Base-by-base conservation (phyloP, 495 filamentous ascomycete genomes). In the Astrothelium subdiscretum region DNA sequence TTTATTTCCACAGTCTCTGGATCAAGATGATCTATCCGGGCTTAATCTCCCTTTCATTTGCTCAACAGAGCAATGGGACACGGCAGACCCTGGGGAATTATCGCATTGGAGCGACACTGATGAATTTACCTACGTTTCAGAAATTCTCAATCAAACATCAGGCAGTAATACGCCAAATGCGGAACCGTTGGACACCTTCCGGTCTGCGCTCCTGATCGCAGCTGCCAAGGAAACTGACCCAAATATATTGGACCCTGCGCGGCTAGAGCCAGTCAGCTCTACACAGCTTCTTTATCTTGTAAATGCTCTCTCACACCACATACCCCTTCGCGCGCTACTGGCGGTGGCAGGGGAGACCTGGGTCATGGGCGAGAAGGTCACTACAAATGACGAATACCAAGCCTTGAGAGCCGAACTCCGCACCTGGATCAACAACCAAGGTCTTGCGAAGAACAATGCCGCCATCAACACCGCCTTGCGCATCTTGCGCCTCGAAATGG, bases 291-390 rank as follows among this genome's bases (percentile, higher is more conserved):
- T 54, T 15, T 29, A 54, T 2, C 48, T 54, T 8, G 48, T 24
- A 3, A 54, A 3, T 29, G 22, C 29, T 43, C 67, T 74, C 0
- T 66, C 69, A 31, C 67, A 68, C 32, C 42, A 65, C 35, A 70
- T 67, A 13, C 73, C 72, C 3, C 59, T 75, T 18, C 72, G 73
- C 38, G 67, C 70, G 4, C 64, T 75, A 8, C 64, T 75, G 26
- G 72, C 72, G 38, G 70, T 74, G 1, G 66, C 71, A 6, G 72
- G 72, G 3, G 69, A 75, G 44, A 65, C 66, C 6, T 75, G 73
- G 73, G 65, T 72, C n/a, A 61, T 72, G 24, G 68, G 60, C 10
- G 73, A 72, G 59, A 73, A 73, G 29, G 59, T 75, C 2, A 20
- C 44, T 32, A 61, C 61, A 10, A 60, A 68, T 12, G 42, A 26